phyloP scores from a whole-genome alignment of 1,139 yeast species.

The Debaryomyces psychrophilus region DNA sequence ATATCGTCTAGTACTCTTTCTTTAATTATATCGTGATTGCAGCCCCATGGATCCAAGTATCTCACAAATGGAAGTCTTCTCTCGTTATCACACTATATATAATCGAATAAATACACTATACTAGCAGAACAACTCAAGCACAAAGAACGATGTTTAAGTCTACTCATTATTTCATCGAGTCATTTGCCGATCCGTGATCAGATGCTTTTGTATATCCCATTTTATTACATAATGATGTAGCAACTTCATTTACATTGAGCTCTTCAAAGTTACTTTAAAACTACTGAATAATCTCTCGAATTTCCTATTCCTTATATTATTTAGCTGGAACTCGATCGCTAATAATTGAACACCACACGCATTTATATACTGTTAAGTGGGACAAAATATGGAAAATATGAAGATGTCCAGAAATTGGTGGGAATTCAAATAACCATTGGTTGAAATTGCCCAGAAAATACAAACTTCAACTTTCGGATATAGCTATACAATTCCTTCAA shows the following conservation, averaged over 20 bases:
- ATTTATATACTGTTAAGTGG: background rate
- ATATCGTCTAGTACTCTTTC: background rate
- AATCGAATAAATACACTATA: background rate
- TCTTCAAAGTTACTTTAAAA: background rate
- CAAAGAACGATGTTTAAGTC: background rate
- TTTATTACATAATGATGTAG: background rate
- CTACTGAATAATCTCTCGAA: background rate
- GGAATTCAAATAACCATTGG: background rate
- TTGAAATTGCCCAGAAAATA: background rate
- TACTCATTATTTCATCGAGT: background rate
- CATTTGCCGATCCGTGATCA: background rate
- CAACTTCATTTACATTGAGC: background rate
- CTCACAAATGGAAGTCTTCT: background rate
- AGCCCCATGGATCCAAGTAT: background rate
- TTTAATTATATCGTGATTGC: background rate
- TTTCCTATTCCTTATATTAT: background rate
- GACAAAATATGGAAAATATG: background rate
- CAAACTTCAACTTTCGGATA: background rate
- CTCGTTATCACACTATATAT: background rate
- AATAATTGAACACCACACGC: constrained; percentile 5
- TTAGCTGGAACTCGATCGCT: background rate
- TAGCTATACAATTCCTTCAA: background rate
- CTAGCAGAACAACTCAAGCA: background rate
- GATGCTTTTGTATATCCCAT: background rate
- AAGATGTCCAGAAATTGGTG: background rate